These are phyloP conservation scores for Cadophora gregata DNA, from an alignment of 2,329 filamentous ascomycete species.

Conservation along the genomic window DNA sequence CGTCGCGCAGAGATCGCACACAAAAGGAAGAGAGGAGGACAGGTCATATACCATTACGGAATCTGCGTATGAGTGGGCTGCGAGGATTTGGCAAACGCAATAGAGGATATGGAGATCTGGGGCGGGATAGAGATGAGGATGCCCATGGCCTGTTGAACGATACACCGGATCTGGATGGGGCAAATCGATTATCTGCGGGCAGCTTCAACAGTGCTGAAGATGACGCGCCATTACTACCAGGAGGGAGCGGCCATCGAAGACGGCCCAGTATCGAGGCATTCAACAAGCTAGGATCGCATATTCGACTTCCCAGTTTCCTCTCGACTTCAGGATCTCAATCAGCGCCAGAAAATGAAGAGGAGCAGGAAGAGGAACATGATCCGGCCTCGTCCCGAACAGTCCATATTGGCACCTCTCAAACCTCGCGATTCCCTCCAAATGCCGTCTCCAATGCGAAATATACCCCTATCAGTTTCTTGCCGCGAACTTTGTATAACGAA, in stretches of 20 bases:
- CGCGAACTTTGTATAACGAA: conserved; percentile 94
- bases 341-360: conserved; percentile 45
- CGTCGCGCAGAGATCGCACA: conserved; percentile 40
- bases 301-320: conserved; percentile 74
- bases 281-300: conserved; percentile 55
- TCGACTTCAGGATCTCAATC: conserved; percentile 44
- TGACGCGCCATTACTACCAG: conserved; percentile 73
- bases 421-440: conserved; percentile 84
- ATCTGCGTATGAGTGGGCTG: conserved; percentile 69
- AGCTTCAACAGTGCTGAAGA: conserved; percentile 65
- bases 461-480: conserved; percentile 91
- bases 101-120: conserved; percentile 65
- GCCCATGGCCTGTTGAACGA: conserved; percentile 70
- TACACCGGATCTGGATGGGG: conserved; percentile 54
- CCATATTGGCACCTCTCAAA: conserved; percentile 75
- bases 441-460: conserved; percentile 97
- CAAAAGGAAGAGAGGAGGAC: conserved; percentile 40
- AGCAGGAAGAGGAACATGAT: conserved; percentile 61
- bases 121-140: conserved; percentile 66
- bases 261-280: conserved; percentile 49
- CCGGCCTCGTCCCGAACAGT: conserved; percentile 76
- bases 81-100: conserved; percentile 58
- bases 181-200: conserved; percentile 63
- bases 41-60: conserved; percentile 70
- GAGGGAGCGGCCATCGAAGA: conserved; percentile 37